Evolutionary conservation across 108 stramenopile genomes (phyloP).

Genomic region (Chaetoceros muelleri): DNA sequence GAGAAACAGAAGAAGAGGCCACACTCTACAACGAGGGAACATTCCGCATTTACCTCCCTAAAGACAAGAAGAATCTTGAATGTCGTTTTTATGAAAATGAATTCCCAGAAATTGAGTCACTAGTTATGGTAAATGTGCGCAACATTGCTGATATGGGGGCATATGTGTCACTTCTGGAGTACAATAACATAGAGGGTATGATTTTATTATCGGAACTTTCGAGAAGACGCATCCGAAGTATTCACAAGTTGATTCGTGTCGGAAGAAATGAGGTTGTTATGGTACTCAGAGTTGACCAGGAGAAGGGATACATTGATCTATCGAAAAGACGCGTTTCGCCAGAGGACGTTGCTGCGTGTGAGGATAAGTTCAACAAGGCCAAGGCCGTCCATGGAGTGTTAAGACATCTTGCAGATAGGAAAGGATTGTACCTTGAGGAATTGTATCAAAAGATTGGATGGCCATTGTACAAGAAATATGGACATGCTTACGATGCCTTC

Average conservation of each 20-base stretch:
- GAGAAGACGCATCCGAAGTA: constrained; percentile 95
- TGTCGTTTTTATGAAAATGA: constrained; percentile 97
- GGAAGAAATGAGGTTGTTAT: constrained; percentile 98
- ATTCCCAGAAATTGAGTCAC: constrained; percentile 93
- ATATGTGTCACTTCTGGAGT: constrained; percentile 96
- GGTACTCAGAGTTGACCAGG: constrained; percentile 98
- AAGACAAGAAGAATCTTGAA: constrained; percentile 80
- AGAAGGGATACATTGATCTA: constrained; percentile 99
- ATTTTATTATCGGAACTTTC: constrained; percentile 93
- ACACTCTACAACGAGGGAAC: constrained; percentile 22
- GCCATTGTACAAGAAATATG: constrained; percentile 96
- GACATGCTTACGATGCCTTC: constrained; percentile 98
- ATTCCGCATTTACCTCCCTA: constrained; percentile 70
- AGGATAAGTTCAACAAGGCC: constrained; percentile 94
- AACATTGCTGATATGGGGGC: constrained; percentile 99
- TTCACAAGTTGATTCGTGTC: constrained; percentile 98
- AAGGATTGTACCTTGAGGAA: constrained; percentile 83
- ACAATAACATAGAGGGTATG: constrained; percentile 99
- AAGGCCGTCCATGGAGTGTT: constrained; percentile 97
- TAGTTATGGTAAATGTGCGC: constrained; percentile 95
- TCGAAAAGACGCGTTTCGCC: constrained; percentile 95
- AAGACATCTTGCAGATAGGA: constrained; percentile 88
- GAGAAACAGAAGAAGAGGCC: background rate
- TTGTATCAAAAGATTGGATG: constrained; percentile 94
- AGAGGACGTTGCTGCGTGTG: constrained; percentile 96